Base-by-base conservation (phyloP, 2,329 filamentous ascomycete species). In the Setomelanomma holmii region DNA sequence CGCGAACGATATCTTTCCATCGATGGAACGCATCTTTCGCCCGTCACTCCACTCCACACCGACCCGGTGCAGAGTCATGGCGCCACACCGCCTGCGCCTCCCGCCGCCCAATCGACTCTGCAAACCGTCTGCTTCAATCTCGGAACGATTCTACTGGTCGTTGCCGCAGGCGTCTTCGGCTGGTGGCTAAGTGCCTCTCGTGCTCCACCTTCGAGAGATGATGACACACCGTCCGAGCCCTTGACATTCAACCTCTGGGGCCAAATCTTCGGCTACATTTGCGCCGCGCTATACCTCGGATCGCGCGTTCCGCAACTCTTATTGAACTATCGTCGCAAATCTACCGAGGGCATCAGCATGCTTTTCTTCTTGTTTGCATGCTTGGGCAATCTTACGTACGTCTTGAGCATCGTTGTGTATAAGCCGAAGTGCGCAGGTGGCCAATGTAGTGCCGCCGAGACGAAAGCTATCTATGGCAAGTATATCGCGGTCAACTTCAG, bases 331-430 rank as follows among this genome's bases (percentile, higher is more conserved):
- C 86, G 90, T 17, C 88, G 95, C 57, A 96, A 96, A 78, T 93
- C 89, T 38, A 97, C 93, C 1, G 93, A 98, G 49, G 95, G 95
- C 3, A 88, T 99, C 17, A 93, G 90, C 60, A 87, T 97, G 78
- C 83, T 98, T 10, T 99, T 98, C 77, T 98, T 98, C 79, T 80
- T 98, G 19, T 98, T 99, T 72, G 95, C 95, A 4, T 98, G 93
- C 71, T 85, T 98, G 5, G 95, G 95, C 2, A 99, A 99, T 73
- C 75, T 96, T 60, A 97, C 93, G 0, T 98, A 96, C 68, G 93
- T 97, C 16, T 79, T 96, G 33, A 93, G 89, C 33, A 98, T 99
- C 63, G 83, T 98, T 58, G 93, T 92, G 1, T 98, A 92, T 68
- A 90, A 93, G 53, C 91, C 93, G 0, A 79, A 83, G 23, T 96